Conservation (phyloP, 75 land plant species). For the Cryptomeria japonica region DNA sequence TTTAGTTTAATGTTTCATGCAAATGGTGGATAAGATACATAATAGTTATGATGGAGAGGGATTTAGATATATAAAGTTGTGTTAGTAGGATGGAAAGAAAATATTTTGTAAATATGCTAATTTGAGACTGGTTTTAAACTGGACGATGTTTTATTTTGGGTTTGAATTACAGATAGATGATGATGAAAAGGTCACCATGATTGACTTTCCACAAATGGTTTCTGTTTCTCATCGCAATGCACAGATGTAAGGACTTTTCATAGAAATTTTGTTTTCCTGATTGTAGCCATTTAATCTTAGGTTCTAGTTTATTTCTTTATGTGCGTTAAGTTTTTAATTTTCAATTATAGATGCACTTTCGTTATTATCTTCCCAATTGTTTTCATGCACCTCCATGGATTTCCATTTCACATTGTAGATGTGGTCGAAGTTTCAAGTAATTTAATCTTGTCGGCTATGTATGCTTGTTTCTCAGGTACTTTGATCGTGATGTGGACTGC, state of each 20-base stretch:
- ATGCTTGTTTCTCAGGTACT: slow-evolving; percentile 68
- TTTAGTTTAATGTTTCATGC: neutral
- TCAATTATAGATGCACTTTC: neutral
- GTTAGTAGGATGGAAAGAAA: too few species aligned
- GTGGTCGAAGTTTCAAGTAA: neutral
- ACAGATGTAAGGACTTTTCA: slow-evolving; percentile 53
- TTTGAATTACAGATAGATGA: slow-evolving; percentile 75
- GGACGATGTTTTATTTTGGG: slow-evolving; percentile 7
- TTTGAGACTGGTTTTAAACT: neutral
- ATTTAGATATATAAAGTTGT: neutral
- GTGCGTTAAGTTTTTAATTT: neutral
- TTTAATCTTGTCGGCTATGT: neutral
- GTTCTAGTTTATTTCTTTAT: neutral
- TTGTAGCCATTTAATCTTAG: slow-evolving; percentile 5
- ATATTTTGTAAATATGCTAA: neutral
- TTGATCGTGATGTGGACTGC: slow-evolving; percentile 98
- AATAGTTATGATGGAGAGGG: neutral
- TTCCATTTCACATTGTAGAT: neutral
- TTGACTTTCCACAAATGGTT: slow-evolving; percentile 99
- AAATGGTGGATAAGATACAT: neutral
- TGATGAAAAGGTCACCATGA: slow-evolving; percentile 90
- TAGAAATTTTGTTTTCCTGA: slow-evolving; percentile 4
- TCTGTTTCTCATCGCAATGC: slow-evolving; percentile 97
- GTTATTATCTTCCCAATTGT: neutral
- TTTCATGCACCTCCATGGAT: neutral